Evolutionary conservation across 768 basidiomycete species (phyloP), one percentile per base, ranked within the genome.

Genomic region (Tricholoma sp.): DNA sequence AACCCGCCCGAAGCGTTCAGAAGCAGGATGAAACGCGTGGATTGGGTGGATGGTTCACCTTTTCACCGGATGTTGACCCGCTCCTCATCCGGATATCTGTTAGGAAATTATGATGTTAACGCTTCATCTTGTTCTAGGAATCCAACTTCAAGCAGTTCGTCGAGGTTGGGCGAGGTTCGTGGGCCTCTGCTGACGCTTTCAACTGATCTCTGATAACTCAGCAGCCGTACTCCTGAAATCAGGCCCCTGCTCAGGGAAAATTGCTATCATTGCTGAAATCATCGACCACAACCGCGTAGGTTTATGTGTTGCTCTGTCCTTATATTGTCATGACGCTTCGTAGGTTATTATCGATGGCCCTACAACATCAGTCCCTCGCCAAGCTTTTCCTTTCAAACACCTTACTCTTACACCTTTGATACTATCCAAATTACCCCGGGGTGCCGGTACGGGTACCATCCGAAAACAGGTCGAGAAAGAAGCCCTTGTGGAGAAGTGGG

Each of bases 341-440:
- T 66, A 98, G 96, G 96, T 95, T 33, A 84, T 99, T 70, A 85
- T 98, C 67, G 96, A 98, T 74, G 95, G 95, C 47, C 95, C 97
- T 53, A 81, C 83, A 34, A 93, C 94, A 57, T 84, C 80, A 59
- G 95, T 99, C 53, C 88, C 96, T 63, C 92, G 97, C 66, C 96
- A 97, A 75, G 69, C 89, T 28, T 91, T 86, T 80, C 84, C 91
- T 62, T 98, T 89, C 86, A 89, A 89, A 71, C 88, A 97, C 76
- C 81, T 98, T 66, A 83, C 86, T 69, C 89, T 99, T 68, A 98
- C 94, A 20, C 88, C 91, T 56, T 78, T 94, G 73, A 77, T 83
- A 64, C 78, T 98, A 63, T 81, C 84, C 59, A 83, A 83, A 58
- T 86, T 99, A 50, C 93, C 95, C 68, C 93, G 94, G 62, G 90